phyloP scores from a whole-genome alignment of 768 basidiomycete species.

The Auriscalpium microsporum region DNA sequence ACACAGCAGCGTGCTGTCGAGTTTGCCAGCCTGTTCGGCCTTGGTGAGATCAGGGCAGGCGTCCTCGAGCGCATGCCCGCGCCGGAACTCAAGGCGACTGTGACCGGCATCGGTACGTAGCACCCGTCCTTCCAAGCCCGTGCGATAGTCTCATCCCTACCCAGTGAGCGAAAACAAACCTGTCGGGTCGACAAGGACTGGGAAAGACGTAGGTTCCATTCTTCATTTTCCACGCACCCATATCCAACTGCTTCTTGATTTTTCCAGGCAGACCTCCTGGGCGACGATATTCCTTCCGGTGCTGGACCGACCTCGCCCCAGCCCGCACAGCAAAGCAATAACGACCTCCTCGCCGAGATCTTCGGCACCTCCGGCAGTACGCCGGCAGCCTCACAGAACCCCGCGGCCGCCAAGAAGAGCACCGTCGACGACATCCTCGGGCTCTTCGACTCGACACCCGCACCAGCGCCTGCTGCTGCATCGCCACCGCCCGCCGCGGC shows the following conservation, averaged over 20 bases:
- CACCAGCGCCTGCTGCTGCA: constrained; percentile 27
- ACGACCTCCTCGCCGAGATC: constrained; percentile 88
- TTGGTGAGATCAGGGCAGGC: constrained; percentile 70
- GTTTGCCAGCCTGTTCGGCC: constrained; percentile 76
- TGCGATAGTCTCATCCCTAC: not conserved
- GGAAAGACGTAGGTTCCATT: constrained; percentile 51
- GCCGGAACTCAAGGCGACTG: constrained; percentile 94
- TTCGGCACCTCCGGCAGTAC: constrained; percentile 54
- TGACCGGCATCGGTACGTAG: constrained; percentile 78
- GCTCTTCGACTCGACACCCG: constrained; percentile 55
- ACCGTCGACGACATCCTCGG: constrained; percentile 87
- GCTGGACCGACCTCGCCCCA: constrained; percentile 34
- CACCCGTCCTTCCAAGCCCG: constrained; percentile 3
- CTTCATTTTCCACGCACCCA: not conserved
- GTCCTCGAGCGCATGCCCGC: constrained; percentile 99
- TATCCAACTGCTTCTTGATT: not conserved
- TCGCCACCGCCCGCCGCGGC: constrained; percentile 26
- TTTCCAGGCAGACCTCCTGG: constrained; percentile 62
- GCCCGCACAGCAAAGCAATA: constrained; percentile 48
- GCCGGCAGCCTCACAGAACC: constrained; percentile 25
- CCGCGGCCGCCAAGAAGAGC: constrained; percentile 34
- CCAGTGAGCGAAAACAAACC: constrained; percentile 93
- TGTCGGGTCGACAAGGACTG: constrained; percentile 80
- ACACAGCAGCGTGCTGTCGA: constrained; percentile 95
- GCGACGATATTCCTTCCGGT: constrained; percentile 50